Base-by-base conservation (phyloP, 306 rosid species). In the Cucurbita ficifolia region DNA sequence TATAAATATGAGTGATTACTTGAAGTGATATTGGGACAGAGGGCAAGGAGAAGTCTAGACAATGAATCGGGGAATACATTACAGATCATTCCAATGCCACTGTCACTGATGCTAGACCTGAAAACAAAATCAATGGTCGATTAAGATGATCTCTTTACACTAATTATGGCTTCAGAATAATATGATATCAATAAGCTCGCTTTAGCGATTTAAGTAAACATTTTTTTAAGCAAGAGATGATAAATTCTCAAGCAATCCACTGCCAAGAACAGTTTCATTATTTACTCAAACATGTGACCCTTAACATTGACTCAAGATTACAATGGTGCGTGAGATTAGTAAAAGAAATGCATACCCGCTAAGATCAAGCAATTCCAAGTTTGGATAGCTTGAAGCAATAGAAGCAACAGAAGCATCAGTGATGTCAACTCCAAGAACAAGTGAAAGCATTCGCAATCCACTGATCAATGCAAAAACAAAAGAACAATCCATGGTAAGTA, bases 351-450 rank as follows among this genome's bases (percentile, higher is more conserved):
- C 91, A 59, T 85, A 95, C 99, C 99, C 99, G 62, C 97, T 95
- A 73, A 95, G 89, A 75, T 95, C 99, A 65, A 95, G 92, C 87
- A 95, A 79, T 56, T 95, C 96, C 19, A 95, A 79, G 75, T 83
- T 77, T 6, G 96, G 96, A 81, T 87, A 88, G 82, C 89, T 85
- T 19, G 96, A 85, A 78, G 97, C 82, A 75, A 95, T 91, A 69
- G 99, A 90, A 84, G 99, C 99, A 81, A 91, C 97, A 62, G 99
- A 95, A 51, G 99, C 99, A 86, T 95, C 99, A 4, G 89, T 86
- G 64, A 95, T 88, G 82, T 89, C 91, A 79, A 96, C 84, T 80
- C 99, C 99, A 74, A 95, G 96, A 82, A 95, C 97, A 70, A 95
- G 96, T 38, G 99, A 95, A 46, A 95, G 97, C 97, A 83, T 95